phyloP scores from a whole-genome alignment of 225 moss, liverwort and hornwort genomes.

The Climacium dendroides region DNA sequence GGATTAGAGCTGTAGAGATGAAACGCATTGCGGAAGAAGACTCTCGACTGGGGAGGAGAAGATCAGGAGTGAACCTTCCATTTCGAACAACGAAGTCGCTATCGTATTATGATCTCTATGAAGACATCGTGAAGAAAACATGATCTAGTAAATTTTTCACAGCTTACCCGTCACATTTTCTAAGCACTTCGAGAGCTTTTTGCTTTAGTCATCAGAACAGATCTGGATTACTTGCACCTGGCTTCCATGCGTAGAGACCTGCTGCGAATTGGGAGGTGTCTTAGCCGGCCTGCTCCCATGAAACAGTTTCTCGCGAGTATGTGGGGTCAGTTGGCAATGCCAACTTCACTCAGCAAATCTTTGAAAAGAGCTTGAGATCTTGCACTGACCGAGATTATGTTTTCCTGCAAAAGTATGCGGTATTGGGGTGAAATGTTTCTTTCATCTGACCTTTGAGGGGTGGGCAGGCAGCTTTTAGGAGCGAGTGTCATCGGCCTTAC shows the following conservation, averaged over 20 bases:
- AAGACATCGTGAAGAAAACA: constrained; percentile 34
- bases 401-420: neutral
- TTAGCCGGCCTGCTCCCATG: neutral
- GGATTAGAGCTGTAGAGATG: constrained; percentile 17
- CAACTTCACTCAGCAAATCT: neutral
- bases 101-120: constrained; percentile 36
- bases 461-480: neutral
- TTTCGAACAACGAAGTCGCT: constrained; percentile 22
- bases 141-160: neutral
- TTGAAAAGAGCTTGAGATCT: neutral
- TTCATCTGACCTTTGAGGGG: neutral
- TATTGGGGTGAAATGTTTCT: neutral
- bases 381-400: neutral
- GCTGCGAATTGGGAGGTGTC: neutral
- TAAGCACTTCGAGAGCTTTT: neutral
- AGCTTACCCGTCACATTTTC: neutral
- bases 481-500: neutral
- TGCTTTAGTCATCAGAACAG: neutral
- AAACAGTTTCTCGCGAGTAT: neutral
- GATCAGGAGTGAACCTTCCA: constrained; percentile 26
- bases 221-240: neutral
- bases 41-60: constrained; percentile 6
- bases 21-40: constrained; percentile 12
- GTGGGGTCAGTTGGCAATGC: neutral
- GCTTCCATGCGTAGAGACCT: neutral